Percentiles rank a stretch among this genome's conserved stretches.
Evolutionary conservation across 2,329 filamentous ascomycete genomes (phyloP).

Genomic region (Amauroascus niger): DNA sequence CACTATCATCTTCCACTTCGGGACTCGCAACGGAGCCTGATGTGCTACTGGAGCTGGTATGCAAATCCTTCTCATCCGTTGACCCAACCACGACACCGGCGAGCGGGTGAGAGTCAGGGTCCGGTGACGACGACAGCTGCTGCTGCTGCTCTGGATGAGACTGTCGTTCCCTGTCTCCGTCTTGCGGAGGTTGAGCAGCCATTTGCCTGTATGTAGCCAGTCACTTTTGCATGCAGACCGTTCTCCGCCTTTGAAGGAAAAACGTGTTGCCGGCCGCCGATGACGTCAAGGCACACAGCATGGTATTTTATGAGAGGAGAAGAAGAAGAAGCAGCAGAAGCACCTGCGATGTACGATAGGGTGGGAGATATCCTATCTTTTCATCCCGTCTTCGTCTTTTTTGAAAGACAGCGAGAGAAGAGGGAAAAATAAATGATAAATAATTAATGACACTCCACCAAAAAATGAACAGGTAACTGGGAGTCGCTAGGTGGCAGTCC

Average conservation of each 20-base stretch:
- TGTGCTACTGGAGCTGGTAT: neutral
- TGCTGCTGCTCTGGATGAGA: neutral
- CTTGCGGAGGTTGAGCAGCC: no score
- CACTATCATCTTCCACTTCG: neutral
- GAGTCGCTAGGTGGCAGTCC: no score
- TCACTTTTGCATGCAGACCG: no score
- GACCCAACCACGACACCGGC: neutral
- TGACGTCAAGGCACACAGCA: conserved; percentile 7
- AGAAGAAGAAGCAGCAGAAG: neutral
- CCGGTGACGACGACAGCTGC: neutral
- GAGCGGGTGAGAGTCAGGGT: neutral
- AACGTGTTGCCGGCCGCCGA: conserved; percentile 1
- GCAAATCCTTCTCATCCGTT: conserved; percentile 1
- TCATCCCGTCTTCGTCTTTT: no score
- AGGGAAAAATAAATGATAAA: no score
- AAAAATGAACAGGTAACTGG: no score
- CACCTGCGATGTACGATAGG: neutral
- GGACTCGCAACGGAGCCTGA: neutral
- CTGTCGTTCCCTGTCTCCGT: neutral
- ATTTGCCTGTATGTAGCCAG: neutral
- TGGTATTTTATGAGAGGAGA: neutral
- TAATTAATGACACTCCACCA: no score
- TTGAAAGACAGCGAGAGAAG: no score
- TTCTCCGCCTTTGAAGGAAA: neutral
- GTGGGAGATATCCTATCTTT: neutral